phyloP scores from a whole-genome alignment of 2,329 filamentous ascomycete species.

The Xylariales sp. region DNA sequence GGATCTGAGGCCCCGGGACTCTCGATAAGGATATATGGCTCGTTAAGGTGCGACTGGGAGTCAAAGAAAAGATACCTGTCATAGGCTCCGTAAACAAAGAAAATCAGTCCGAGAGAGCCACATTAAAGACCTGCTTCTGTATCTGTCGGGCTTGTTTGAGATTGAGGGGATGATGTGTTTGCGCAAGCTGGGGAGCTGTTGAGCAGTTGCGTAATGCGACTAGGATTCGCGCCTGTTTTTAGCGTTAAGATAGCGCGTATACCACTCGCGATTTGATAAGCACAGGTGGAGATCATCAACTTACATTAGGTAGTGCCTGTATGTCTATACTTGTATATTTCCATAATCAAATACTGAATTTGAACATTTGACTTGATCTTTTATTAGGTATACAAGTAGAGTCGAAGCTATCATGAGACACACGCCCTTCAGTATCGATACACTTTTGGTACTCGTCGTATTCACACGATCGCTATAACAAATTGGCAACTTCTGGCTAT shows the following conservation, averaged over 20 bases:
- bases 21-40: background rate
- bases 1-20: background rate
- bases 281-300: too few species aligned
- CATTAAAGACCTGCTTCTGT: background rate
- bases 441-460: too few species aligned
- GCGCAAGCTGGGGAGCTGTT: slow-evolving; percentile 1
- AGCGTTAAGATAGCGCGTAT: slow-evolving; percentile 8
- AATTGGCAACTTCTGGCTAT: too few species aligned
- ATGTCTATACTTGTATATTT: too few species aligned
- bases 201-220: slow-evolving; percentile 4
- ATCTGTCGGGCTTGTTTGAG: background rate
- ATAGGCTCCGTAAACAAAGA: background rate
- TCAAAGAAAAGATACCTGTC: background rate
- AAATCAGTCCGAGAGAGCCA: background rate
- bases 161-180: too few species aligned
- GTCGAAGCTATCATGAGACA: too few species aligned
- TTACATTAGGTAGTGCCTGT: too few species aligned
- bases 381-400: too few species aligned
- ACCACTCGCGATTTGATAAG: background rate
- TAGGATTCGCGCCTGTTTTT: slow-evolving; percentile 4
- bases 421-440: too few species aligned
- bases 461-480: too few species aligned
- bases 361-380: too few species aligned
- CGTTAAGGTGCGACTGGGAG: background rate
- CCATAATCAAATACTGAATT: too few species aligned